Conservation (phyloP, 2,329 filamentous ascomycete species). For the Neonectria punicea region DNA sequence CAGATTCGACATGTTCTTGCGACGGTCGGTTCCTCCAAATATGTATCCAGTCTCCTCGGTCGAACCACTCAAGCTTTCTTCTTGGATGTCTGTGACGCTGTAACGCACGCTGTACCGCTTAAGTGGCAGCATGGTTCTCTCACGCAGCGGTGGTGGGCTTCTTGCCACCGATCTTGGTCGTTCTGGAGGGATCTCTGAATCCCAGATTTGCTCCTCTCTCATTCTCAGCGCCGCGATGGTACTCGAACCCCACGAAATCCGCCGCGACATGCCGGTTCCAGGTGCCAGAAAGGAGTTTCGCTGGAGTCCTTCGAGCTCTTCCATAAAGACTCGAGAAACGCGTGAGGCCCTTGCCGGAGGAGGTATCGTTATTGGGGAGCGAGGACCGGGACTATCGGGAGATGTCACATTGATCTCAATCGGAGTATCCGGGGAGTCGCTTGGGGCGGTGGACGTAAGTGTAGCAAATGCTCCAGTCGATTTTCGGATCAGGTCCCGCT, state of each 20-base stretch:
- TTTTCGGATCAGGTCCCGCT: conserved; percentile 62
- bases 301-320: conserved; percentile 34
- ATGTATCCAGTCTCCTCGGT: conserved; percentile 30
- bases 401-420: conserved; percentile 32
- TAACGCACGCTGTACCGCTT: conserved; percentile 24
- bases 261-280: conserved; percentile 24
- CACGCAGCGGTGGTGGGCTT: conserved; percentile 16
- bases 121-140: conserved; percentile 26
- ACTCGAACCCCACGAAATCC: conserved; percentile 35
- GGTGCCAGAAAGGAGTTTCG: conserved; percentile 18
- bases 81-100: conserved; percentile 19
- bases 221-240: conserved; percentile 34
- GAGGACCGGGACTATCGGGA: conserved; percentile 18
- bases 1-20: conserved; percentile 44
- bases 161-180: conserved; percentile 7
- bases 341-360: conserved; percentile 23
- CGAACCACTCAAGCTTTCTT: conserved; percentile 7
- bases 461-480: conserved; percentile 58
- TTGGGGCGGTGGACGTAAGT: conserved; percentile 43
- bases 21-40: conserved; percentile 39
- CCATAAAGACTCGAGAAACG: conserved; percentile 34
- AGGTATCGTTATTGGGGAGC: conserved; percentile 17
- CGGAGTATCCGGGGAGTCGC: conserved; percentile 7
- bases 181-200: conserved; percentile 21
- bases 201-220: conserved; percentile 36